Base-by-base conservation (phyloP, 148 eudicot genomes). In the Rhododendron kiyosumense region DNA sequence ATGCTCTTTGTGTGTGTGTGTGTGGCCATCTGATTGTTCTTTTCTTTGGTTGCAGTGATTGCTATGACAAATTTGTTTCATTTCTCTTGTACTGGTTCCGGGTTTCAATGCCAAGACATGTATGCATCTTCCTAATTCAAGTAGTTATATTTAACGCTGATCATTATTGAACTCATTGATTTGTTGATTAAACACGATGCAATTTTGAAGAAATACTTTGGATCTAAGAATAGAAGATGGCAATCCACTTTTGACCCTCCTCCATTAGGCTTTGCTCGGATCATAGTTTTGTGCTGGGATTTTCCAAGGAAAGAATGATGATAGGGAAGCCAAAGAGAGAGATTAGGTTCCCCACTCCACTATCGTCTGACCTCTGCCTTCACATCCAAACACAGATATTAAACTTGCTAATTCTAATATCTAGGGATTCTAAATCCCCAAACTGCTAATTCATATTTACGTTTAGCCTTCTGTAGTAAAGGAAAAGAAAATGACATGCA, bases 21-120 rank as follows among this genome's bases (percentile, higher is more conserved):
- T 61, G 24, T 51, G 71, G 52, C 49, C 51, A 73, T 79, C 59
- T 61, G 46, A 41, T 46, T 65, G 24, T 48, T 86, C 76, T 54
- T 74, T 69, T 76, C 79, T 75, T 45, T 85, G n/a, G 73, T 82
- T 90, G 92, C 95, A 96, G 99, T 36, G 96, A 93, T 67, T 96
- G 99, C 87, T 92, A 92, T 67, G 96, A 93, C 86, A 95, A 92
- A 85, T 52, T 94, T 83, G 96, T 92, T 87, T 92, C 97, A 51
- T 96, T 92, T 90, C 94, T 95, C 82, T 91, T 95, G 84, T 96
- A 95, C 93, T 96, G 98, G 99, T 96, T 92, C 91, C 94, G 99
- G 52, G 81, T 95, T 84, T 91, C 94, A 18, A 34, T 95, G 89
- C 98, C 97, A 77, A 87, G 82, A 88, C 88, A 88, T 84, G 99